These are phyloP conservation scores for Solanum pennellii DNA, from an alignment of 257 asterid genomes.

Conservation along the genomic window DNA sequence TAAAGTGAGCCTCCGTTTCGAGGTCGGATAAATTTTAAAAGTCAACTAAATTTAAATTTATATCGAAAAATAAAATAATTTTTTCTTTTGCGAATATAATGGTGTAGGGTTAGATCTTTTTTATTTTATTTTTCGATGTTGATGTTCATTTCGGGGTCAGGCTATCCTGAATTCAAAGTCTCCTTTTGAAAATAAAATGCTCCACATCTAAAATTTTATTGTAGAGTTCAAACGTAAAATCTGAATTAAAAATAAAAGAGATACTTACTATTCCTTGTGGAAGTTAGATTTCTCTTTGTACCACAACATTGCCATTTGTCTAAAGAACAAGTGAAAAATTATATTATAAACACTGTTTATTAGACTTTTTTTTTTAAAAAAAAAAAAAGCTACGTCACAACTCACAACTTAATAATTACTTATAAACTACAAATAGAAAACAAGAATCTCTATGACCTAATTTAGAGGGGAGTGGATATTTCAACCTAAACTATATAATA, in stretches of 20 bases:
- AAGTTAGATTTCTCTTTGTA: neutral
- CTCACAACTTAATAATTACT: neutral
- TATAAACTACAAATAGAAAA: neutral
- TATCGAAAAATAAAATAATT: neutral
- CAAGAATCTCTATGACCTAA: neutral
- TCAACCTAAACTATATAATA: neutral
- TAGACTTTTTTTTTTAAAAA: neutral
- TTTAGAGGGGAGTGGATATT: neutral
- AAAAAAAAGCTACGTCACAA: neutral
- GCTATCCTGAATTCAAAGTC: neutral
- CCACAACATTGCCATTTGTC: neutral
- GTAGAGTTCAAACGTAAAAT: neutral
- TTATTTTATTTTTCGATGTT: neutral
- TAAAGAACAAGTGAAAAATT: neutral
- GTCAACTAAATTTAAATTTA: no score
- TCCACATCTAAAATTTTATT: no score
- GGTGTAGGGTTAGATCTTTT: neutral
- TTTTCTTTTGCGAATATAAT: neutral
- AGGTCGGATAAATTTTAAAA: neutral
- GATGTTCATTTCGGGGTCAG: no score
- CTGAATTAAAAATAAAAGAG: accelerated
- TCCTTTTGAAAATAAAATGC: neutral
- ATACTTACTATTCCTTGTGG: neutral
- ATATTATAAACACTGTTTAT: neutral
- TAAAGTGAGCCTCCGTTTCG: neutral